Percentiles rank a stretch among this genome's conserved stretches.
Conservation (phyloP, 176 grass and related monocot genomes). For the Oryza glumipatula region DNA sequence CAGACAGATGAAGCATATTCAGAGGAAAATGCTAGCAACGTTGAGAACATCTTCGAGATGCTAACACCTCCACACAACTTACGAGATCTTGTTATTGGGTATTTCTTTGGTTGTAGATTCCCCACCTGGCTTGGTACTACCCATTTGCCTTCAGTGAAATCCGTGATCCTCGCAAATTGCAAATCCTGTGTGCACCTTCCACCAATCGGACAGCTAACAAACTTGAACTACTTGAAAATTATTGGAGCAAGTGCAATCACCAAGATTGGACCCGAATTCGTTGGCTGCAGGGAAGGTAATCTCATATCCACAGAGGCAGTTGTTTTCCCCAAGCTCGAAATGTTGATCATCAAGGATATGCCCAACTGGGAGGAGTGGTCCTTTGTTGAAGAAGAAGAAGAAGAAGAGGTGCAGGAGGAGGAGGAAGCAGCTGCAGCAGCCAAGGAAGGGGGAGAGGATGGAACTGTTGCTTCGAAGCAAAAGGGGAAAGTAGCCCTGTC, state of each 20-base stretch:
- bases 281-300: background rate
- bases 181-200: slow-evolving; percentile 21
- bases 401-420: background rate
- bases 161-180: background rate
- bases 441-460: too few relatives aligned
- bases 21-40: background rate
- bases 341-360: slow-evolving; percentile 7
- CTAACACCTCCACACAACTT: slow-evolving; percentile 17
- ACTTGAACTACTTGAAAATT: slow-evolving; percentile 35
- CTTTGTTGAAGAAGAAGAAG: background rate
- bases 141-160: background rate
- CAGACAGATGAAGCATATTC: background rate
- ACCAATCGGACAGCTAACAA: slow-evolving; percentile 19
- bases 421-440: too few relatives aligned
- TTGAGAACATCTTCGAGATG: slow-evolving; percentile 32
- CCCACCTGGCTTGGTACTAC: slow-evolving; percentile 7
- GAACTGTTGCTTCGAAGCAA: too few relatives aligned
- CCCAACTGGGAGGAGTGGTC: slow-evolving; percentile 50
- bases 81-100: background rate
- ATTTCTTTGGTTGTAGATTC: slow-evolving; percentile 26
- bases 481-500: too few relatives aligned
- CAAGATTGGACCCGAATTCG: slow-evolving; percentile 38
- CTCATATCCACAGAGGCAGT: too few relatives aligned
- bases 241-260: background rate
- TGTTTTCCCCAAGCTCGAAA: too few relatives aligned